Base-by-base conservation (phyloP, 1,284 basidiomycete genomes). In the Boletellus sp. region DNA sequence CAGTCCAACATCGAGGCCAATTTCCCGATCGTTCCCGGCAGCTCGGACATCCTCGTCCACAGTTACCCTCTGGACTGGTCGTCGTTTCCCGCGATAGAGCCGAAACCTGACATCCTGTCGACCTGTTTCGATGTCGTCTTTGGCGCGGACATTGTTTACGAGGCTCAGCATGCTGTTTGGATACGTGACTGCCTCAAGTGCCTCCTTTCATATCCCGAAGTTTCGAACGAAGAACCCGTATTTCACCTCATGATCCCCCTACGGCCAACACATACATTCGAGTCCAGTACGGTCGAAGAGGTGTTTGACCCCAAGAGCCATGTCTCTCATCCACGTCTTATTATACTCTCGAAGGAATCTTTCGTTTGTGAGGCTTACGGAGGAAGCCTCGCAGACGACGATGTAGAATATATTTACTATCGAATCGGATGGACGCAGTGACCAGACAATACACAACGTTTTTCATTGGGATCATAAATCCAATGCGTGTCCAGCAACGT, bases 201-300 rank as follows among this genome's bases (percentile, higher is more conserved):
- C 4, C 74, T 89, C 5, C 77, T 92, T 16, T 71, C 71, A n/a
- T 71, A 65, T 50, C 79, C 82, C 1, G 40, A 53, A 21, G 26
- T 41, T 5, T 57, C 39, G 13, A 19, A 50, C 8, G 47, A 38
- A 26, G 45, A 51, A 0, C 58, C 71, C 1, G 51, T 60, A 6
- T 92, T 93, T 64, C 87, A 91, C 58, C 78, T 92, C 13, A 76
- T 91, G 38, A 80, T 91, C 28, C 88, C 91, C 0, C 74, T 89
- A 1, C 85, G 90, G 0, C 66, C 73, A 0, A 89, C 85, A 0
- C 87, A 90, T 58, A 59, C 69, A 0, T 63, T 63, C 7, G 90
- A 92, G 67, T 82, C 80, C 0, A 70, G 63, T 26, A 78, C 78
- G 1, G 65, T 91, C 32, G 83, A 86, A 52, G 60, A 62, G 2